Conservation (phyloP, 2,329 filamentous ascomycete genomes). For the Colletotrichum scovillei region DNA sequence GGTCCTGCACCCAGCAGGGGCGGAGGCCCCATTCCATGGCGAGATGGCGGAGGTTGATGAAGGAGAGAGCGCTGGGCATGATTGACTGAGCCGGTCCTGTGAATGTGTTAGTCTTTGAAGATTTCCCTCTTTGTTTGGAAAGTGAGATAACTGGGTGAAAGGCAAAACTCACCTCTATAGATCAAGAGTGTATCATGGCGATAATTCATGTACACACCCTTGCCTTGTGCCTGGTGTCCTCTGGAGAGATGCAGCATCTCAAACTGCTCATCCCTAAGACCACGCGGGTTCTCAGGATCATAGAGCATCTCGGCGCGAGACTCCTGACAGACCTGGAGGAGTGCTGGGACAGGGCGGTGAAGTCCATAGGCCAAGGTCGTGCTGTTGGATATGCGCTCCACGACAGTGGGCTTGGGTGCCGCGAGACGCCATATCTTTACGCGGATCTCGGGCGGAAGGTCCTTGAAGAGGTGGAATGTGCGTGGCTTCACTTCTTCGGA, state of each 20-base stretch:
- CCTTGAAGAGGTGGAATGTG: conserved; percentile 12
- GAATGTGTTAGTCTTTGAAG: neutral
- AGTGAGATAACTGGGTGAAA: neutral
- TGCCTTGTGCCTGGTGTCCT: neutral
- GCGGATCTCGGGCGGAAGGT: conserved; percentile 21
- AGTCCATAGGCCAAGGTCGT: conserved; percentile 1
- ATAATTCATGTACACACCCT: conserved; percentile 14
- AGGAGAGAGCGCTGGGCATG: conserved; percentile 14
- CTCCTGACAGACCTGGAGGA: conserved; percentile 16
- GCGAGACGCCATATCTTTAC: conserved; percentile 15
- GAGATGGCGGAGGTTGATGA: conserved; percentile 16
- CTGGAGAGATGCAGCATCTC: conserved; percentile 4
- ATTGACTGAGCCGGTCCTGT: neutral
- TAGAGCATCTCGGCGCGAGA: conserved; percentile 13
- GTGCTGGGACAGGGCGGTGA: conserved; percentile 6
- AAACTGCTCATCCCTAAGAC: neutral
- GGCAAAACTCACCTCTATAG: conserved; percentile 14
- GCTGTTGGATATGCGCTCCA: conserved; percentile 10
- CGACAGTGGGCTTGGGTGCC: neutral
- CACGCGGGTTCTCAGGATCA: neutral
- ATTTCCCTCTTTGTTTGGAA: too few species aligned
- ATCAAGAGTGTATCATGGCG: conserved; percentile 12
- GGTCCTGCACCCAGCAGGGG: conserved; percentile 19
- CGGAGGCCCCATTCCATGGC: conserved; percentile 34
- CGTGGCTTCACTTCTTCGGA: neutral